Percentiles rank a stretch among this genome's conserved stretches.
Evolutionary conservation across 2,329 filamentous ascomycete genomes (phyloP).

Genomic region (Cytospora paraplurivora): DNA sequence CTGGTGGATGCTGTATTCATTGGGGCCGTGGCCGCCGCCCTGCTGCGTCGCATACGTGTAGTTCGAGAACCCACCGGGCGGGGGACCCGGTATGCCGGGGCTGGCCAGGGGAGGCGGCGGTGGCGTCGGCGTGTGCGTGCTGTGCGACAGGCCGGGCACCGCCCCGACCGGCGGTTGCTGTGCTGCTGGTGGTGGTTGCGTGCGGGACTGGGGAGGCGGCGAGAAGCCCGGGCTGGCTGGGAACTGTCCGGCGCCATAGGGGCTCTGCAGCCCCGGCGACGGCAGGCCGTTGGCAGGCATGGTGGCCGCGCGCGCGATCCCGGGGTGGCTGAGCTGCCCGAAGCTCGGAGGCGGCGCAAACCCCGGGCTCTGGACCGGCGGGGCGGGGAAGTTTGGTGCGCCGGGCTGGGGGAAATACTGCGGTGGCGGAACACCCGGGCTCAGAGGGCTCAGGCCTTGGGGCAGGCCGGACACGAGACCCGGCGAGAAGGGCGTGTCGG

Average conservation of each 20-base stretch:
- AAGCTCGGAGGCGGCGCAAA: conserved; percentile 47
- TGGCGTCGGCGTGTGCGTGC: conserved; percentile 24
- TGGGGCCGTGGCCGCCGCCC: conserved; percentile 31
- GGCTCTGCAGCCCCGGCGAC: conserved; percentile 45
- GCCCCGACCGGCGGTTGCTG: conserved; percentile 17
- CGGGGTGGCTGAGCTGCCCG: conserved; percentile 44
- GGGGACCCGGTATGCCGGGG: conserved; percentile 44
- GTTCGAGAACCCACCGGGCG: conserved; percentile 58
- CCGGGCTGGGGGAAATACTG: conserved; percentile 43
- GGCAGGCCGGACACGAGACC: conserved; percentile 46
- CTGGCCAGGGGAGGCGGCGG: conserved; percentile 39
- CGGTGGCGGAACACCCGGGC: conserved; percentile 41
- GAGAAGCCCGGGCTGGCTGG: conserved; percentile 49
- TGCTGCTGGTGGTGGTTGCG: conserved; percentile 26
- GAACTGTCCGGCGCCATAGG: conserved; percentile 48
- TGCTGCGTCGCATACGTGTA: conserved; percentile 47
- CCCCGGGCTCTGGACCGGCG: conserved; percentile 42
- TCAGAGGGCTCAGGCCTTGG: conserved; percentile 47
- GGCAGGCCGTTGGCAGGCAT: conserved; percentile 49
- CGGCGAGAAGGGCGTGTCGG: conserved; percentile 53
- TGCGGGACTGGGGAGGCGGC: conserved; percentile 36
- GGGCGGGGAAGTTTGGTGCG: conserved; percentile 45
- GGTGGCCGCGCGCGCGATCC: conserved; percentile 50
- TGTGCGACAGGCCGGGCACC: conserved; percentile 18
- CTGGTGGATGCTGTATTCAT: conserved; percentile 64